phyloP scores from a whole-genome alignment of 2,329 filamentous ascomycete species.

The Thyridium curvatum region DNA sequence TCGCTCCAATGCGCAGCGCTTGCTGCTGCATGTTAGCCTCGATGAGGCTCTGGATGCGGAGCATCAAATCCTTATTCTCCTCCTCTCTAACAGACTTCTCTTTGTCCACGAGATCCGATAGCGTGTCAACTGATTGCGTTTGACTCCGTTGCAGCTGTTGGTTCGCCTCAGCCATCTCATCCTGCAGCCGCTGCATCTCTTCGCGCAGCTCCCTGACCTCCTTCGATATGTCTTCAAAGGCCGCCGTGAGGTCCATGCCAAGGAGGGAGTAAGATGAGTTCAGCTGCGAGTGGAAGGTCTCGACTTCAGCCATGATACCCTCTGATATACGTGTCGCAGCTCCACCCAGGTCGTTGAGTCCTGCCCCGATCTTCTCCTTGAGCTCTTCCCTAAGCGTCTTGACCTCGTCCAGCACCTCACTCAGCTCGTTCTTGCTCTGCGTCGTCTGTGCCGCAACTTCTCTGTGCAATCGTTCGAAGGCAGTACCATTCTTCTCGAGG shows the following conservation, averaged over 20 bases:
- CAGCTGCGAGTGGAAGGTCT: conserved; percentile 73
- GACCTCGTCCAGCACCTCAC: conserved; percentile 86
- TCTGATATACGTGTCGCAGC: conserved; percentile 85
- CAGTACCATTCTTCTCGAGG: too few species aligned
- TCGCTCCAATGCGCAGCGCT: too few species aligned
- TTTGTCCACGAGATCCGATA: too few species aligned
- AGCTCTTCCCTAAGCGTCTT: conserved; percentile 83
- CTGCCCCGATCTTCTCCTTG: conserved; percentile 78
- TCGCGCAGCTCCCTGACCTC: conserved; percentile 72
- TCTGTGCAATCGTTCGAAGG: too few species aligned
- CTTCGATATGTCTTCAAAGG: conserved; percentile 75
- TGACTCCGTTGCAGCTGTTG: too few species aligned
- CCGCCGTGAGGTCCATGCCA: conserved; percentile 76
- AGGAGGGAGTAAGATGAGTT: conserved; percentile 78
- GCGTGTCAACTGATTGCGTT: too few species aligned
- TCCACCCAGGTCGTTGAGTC: conserved; percentile 72
- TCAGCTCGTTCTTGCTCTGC: conserved; percentile 76
- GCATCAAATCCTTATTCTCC: too few species aligned
- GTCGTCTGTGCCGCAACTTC: conserved; percentile 67
- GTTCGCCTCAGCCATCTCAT: too few species aligned
- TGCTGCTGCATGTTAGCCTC: too few species aligned
- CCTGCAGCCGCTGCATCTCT: too few species aligned
- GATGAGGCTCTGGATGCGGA: too few species aligned
- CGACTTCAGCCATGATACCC: conserved; percentile 81
- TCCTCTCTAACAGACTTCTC: too few species aligned